Conservation (phyloP, 106 monocot genomes). For the Acorus gramineus region DNA sequence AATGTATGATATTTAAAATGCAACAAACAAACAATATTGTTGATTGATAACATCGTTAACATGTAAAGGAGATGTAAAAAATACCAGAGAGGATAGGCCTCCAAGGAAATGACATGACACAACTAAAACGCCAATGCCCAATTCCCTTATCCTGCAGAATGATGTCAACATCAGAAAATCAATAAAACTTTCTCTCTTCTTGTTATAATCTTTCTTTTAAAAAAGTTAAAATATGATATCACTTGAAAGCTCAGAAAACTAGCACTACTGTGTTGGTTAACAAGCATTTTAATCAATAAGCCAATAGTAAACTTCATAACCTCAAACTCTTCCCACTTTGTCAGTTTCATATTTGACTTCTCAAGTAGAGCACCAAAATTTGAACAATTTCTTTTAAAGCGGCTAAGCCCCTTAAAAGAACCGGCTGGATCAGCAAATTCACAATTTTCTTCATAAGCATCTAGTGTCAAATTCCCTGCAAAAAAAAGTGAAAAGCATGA, state of each 20-base stretch:
- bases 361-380: constrained; percentile 84
- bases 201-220: neutral
- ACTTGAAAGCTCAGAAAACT: no score
- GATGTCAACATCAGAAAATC: neutral
- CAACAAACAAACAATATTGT: neutral
- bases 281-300: no score
- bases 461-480: constrained; percentile 64
- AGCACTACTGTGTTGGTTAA: no score
- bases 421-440: constrained; percentile 99
- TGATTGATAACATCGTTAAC: no score
- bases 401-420: constrained; percentile 72
- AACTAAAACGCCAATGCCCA: constrained; percentile 92
- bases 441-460: constrained; percentile 83
- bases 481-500: neutral
- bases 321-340: constrained; percentile 85
- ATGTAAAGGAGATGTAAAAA: neutral
- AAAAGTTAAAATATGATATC: no score
- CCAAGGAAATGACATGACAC: constrained; percentile 96
- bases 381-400: constrained; percentile 80
- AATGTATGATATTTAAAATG: neutral
- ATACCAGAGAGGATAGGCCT: constrained; percentile 95
- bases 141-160: constrained; percentile 71
- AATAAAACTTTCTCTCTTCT: neutral
- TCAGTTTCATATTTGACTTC: constrained; percentile 90
- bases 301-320: constrained; percentile 11